Percentiles rank a stretch among this genome's conserved stretches.
Conservation (phyloP, 768 basidiomycete genomes). For the Amylocystis lapponica region DNA sequence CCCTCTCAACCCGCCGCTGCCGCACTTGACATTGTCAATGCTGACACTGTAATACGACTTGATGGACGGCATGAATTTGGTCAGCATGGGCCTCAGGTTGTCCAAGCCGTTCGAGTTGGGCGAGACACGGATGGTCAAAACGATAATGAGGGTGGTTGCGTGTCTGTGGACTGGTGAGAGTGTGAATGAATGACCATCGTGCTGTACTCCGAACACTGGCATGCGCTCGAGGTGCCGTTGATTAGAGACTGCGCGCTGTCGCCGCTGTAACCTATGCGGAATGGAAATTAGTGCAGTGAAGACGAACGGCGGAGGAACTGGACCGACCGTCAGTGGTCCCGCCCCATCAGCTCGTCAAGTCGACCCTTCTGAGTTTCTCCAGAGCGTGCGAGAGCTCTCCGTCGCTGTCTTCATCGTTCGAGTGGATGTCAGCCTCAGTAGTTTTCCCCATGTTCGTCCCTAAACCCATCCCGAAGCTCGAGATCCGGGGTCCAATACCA, state of each 20-base stretch:
- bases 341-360: constrained; percentile 43
- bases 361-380: constrained; percentile 43
- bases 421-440: constrained; percentile 25
- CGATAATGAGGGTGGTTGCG: constrained; percentile 51
- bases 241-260: constrained; percentile 53
- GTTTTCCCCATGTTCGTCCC: constrained; percentile 48
- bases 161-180: constrained; percentile 24
- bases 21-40: constrained; percentile 40
- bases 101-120: constrained; percentile 42
- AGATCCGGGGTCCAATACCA: constrained; percentile 60
- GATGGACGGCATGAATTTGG: constrained; percentile 45
- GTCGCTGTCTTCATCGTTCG: constrained; percentile 51
- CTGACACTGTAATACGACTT: constrained; percentile 61
- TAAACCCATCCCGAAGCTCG: constrained; percentile 75
- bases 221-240: constrained; percentile 34
- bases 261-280: constrained; percentile 26
- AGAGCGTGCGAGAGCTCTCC: constrained; percentile 64
- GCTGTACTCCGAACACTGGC: constrained; percentile 61
- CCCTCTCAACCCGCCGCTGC: constrained; percentile 74
- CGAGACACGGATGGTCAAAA: constrained; percentile 63
- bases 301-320: constrained; percentile 3
- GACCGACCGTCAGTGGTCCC: constrained; percentile 36
- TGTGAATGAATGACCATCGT: constrained; percentile 58
- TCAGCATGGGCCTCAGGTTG: constrained; percentile 24
- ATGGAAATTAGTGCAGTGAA: too few species aligned